These are phyloP conservation scores for Chalciporus piperatus DNA, from an alignment of 768 basidiomycete species.

Conservation along the genomic window DNA sequence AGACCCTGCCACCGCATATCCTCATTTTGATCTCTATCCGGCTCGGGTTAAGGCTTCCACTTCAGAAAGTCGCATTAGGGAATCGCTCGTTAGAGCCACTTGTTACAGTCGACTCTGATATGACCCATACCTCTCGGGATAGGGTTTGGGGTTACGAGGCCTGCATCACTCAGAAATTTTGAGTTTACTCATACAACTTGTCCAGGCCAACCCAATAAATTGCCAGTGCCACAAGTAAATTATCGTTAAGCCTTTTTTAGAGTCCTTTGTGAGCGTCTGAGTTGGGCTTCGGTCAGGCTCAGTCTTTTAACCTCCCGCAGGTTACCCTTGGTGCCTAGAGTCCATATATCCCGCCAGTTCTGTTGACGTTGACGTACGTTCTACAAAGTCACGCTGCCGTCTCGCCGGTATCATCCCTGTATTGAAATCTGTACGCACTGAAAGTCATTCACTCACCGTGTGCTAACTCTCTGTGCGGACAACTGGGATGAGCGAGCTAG, in stretches of 20 bases:
- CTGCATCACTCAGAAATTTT: too few relatives aligned
- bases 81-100: not conserved
- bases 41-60: not conserved
- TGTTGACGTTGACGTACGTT: not conserved
- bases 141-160: too few relatives aligned
- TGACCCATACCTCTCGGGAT: too few relatives aligned
- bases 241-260: too few relatives aligned
- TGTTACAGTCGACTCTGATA: too few relatives aligned
- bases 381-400: not conserved
- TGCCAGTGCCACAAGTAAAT: too few relatives aligned
- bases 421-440: constrained; percentile 24
- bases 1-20: constrained; percentile 27
- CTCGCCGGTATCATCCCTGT: constrained; percentile 27
- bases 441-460: not conserved
- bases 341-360: constrained; percentile 21
- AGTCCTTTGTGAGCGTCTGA: constrained; percentile 33
- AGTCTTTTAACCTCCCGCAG: constrained; percentile 8
- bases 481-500: not conserved
- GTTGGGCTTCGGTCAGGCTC: not conserved
- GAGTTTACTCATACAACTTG: too few relatives aligned
- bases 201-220: too few relatives aligned
- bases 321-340: constrained; percentile 29
- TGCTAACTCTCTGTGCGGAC: not conserved
- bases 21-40: constrained; percentile 36
- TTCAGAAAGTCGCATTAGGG: not conserved